Conservation (phyloP, 768 basidiomycete genomes). For the Panus rudis region DNA sequence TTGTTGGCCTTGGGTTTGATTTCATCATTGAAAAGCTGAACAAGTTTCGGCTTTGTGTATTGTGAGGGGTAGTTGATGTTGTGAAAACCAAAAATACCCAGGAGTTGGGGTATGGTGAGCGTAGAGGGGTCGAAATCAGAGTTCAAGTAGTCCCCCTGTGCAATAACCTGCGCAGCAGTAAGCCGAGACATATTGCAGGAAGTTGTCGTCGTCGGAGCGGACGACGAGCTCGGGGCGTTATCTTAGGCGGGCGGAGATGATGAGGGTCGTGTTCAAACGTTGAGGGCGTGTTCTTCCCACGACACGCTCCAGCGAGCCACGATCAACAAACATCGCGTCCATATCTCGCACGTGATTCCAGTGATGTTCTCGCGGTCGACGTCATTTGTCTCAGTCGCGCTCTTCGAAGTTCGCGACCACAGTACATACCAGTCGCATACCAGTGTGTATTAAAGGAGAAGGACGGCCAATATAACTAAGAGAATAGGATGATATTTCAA, state of each 20-base stretch:
- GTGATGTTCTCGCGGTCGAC: too few relatives aligned
- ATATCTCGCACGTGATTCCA: conserved; percentile 1
- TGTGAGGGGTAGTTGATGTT: conserved; percentile 67
- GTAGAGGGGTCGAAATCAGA: conserved; percentile 66
- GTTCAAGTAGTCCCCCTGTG: conserved; percentile 70
- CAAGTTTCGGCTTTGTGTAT: conserved; percentile 71
- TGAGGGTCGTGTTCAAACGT: conserved; percentile 13
- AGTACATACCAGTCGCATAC: too few relatives aligned
- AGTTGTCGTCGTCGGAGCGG: conserved; percentile 12
- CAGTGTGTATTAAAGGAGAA: too few relatives aligned
- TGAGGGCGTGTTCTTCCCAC: conserved; percentile 7
- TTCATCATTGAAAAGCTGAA: conserved; percentile 72
- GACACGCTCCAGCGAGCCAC: background rate
- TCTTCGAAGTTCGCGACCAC: too few relatives aligned
- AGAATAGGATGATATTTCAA: too few relatives aligned
- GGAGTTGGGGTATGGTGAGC: conserved; percentile 75
- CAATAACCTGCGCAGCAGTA: conserved; percentile 73
- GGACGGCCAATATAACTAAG: too few relatives aligned
- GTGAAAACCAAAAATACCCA: conserved; percentile 73
- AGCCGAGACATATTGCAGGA: conserved; percentile 52
- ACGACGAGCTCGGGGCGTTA: conserved; percentile 6
- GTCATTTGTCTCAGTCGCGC: too few relatives aligned
- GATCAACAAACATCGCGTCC: conserved; percentile 1
- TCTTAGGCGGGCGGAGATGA: conserved; percentile 3
- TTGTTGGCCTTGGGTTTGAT: conserved; percentile 53